Conservation (phyloP, 331 rosid species). For the Arachis monticola region DNA sequence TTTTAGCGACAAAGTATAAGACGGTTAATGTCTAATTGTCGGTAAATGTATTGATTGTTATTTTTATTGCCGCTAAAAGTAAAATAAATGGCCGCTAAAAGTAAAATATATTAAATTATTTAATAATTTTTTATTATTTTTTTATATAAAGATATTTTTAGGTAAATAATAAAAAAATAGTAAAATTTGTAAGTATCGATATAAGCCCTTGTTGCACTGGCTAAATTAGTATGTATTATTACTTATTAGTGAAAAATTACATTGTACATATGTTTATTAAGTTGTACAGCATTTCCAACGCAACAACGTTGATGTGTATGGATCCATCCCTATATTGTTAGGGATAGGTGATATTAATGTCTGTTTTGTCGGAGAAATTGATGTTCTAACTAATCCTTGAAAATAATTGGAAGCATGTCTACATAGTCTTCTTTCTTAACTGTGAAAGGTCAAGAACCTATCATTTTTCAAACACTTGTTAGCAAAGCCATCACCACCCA, state of each 20-base stretch:
- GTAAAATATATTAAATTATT: too few species aligned
- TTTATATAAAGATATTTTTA: too few species aligned
- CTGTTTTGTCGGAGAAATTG: constrained; percentile 39
- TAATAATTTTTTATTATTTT: too few species aligned
- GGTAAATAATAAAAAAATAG: too few species aligned
- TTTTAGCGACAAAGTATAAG: too few species aligned
- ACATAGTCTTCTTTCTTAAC: constrained; percentile 1
- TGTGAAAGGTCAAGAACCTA: constrained; percentile 28
- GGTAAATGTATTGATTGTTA: too few species aligned
- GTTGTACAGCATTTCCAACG: constrained; percentile 27
- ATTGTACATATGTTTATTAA: too few species aligned
- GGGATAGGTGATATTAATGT: not conserved
- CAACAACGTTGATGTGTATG: constrained; percentile 17
- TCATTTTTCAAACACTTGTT: constrained; percentile 9
- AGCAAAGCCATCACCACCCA: constrained; percentile 4
- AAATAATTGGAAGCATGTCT: constrained; percentile 19
- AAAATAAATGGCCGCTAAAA: too few species aligned
- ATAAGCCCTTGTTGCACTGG: constrained; percentile 26
- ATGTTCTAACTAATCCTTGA: constrained; percentile 40
- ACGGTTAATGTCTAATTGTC: too few species aligned
- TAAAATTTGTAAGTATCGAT: not conserved
- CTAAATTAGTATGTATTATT: constrained; percentile 38
- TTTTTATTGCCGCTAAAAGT: too few species aligned
- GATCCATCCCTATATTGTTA: constrained; percentile 1
- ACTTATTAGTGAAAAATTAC: not conserved